phyloP scores from a whole-genome alignment of 129 eudicot genomes.

The Arctium lappa region DNA sequence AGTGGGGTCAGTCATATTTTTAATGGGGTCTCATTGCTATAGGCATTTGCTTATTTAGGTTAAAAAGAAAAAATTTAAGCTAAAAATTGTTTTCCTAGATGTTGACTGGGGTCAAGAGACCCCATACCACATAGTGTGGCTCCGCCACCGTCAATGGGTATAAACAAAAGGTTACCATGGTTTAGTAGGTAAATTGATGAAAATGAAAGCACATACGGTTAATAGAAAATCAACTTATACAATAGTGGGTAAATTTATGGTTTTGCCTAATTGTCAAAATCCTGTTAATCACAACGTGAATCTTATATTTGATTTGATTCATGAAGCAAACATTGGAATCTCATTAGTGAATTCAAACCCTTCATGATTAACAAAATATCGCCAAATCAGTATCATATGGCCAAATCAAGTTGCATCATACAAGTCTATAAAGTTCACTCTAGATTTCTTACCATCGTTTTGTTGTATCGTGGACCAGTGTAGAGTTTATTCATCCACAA shows the following conservation, averaged over 20 bases:
- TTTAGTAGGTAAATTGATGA: not conserved
- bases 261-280: conserved; percentile 1
- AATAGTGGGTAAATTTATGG: not conserved
- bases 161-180: not conserved
- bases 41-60: too few species aligned
- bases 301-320: conserved; percentile 4
- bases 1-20: too few species aligned
- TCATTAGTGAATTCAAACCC: not conserved
- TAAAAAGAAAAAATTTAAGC: too few species aligned
- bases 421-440: not conserved
- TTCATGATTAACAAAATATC: not conserved
- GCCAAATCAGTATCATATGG: not conserved
- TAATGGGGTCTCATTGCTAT: too few species aligned
- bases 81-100: too few species aligned
- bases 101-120: too few species aligned
- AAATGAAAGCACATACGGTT: not conserved
- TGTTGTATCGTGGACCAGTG: not conserved
- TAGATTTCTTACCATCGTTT: conserved; percentile 7
- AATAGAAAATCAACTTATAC: not conserved
- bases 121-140: too few species aligned
- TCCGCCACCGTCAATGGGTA: not conserved
- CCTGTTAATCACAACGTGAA: not conserved
- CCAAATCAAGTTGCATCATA: not conserved
- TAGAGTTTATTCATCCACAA: not conserved
- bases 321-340: not conserved